Evolutionary conservation across 352 stramenopile genomes (phyloP).

Genomic region (Nothophytophthora sp.): DNA sequence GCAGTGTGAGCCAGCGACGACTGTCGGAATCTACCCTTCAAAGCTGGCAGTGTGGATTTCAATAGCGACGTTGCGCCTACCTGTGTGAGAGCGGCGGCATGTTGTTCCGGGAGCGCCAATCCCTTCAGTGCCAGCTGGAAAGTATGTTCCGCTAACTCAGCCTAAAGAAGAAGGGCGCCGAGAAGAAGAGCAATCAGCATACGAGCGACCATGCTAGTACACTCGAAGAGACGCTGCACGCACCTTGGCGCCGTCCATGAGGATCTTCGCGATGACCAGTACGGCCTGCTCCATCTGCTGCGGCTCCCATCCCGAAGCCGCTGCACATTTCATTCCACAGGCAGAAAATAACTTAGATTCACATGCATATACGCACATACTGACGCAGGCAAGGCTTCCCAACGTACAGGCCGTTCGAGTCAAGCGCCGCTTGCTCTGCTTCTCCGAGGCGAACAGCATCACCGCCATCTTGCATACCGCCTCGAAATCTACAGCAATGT

Average conservation of each 20-base stretch:
- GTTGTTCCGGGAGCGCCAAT: conserved; percentile 41
- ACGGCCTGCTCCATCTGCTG: conserved; percentile 57
- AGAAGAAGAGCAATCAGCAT: background rate
- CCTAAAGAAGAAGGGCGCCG: conserved; percentile 18
- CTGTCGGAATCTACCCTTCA: too few relatives aligned
- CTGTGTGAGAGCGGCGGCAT: conserved; percentile 45
- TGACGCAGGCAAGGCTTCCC: background rate
- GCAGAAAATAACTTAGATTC: background rate
- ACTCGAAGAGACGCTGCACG: background rate
- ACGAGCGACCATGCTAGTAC: background rate
- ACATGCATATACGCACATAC: background rate
- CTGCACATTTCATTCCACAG: conserved; percentile 18
- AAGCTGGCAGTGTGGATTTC: too few relatives aligned
- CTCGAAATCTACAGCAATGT: conserved; percentile 48
- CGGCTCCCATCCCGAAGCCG: conserved; percentile 55
- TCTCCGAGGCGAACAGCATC: conserved; percentile 61
- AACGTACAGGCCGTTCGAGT: conserved; percentile 59
- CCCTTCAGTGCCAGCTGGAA: conserved; percentile 47
- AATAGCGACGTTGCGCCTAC: conserved; percentile 15
- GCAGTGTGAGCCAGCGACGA: too few relatives aligned
- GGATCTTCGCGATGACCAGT: conserved; percentile 66
- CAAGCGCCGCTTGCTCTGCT: conserved; percentile 63
- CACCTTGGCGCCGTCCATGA: conserved; percentile 77
- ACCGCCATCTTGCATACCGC: conserved; percentile 54
- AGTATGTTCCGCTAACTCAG: conserved; percentile 38